Base-by-base conservation (phyloP, 257 asterid genomes). In the Jasminum sambac region DNA sequence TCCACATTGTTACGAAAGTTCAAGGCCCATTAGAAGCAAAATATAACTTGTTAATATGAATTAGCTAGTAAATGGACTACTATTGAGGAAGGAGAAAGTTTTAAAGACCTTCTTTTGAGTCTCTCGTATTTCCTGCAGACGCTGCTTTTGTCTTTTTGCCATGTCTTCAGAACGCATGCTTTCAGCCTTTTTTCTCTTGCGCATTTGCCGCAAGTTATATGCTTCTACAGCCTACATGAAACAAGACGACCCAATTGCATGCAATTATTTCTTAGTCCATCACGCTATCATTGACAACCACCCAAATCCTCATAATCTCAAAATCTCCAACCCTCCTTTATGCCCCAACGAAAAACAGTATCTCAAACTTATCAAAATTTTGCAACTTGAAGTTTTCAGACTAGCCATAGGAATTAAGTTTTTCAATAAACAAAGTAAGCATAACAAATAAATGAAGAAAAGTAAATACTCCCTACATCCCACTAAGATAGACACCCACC, bases 141-240 rank as follows among this genome's bases (percentile, higher is more conserved):
- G 97, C 78, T 87, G 78, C 67, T 91, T 89, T 76, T 88, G 97
- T 83, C 99, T 89, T 81, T 85, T 88, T 82, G 88, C 94, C 97
- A 91, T 85, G 78, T 95, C 99, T 75, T 82, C 63, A 67, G 88
- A 39, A n/a, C 98, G 98, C 87, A 79, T 52, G 67, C 74, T 81
- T 86, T 91, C 98, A 63, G 92, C 90, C 77, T 80, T 90, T 83
- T 14, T 78, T 80, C 96, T 85, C 91, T 88, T 95, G 66, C 16
- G 84, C 82, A 83, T 9, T 71, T 72, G 83, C 55, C 86, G 79
- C 79, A 75, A 66, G 7, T 40, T 74, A 66, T 84, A 85, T 75
- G 96, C 98, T 88, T 86, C 96, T 86, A 88, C 94, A 74, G 98
- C 96, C 99, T 95, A 78, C 36, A 79, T 58, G 67, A 43, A 69